These are phyloP conservation scores for Barbarea vulgaris DNA, from an alignment of 345 rosid genomes.

Conservation along the genomic window DNA sequence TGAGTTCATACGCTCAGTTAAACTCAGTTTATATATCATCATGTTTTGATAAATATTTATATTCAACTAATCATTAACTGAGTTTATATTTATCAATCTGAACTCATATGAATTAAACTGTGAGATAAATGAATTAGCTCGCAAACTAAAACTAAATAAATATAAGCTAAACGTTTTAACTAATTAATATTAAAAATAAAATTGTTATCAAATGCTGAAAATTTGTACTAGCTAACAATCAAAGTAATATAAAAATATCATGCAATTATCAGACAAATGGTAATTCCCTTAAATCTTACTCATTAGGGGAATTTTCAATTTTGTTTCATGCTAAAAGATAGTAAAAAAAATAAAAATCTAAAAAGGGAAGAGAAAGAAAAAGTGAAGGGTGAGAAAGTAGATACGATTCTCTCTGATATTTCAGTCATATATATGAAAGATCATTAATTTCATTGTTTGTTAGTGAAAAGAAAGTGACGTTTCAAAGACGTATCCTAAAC, in stretches of 20 bases:
- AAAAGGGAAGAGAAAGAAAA: constrained; percentile 30
- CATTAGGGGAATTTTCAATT: not conserved
- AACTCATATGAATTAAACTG: not conserved
- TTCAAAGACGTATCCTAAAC: constrained; percentile 41
- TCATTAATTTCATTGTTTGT: constrained; percentile 37
- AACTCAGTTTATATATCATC: too few relatives aligned
- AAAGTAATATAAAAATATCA: not conserved
- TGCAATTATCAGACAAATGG: not conserved
- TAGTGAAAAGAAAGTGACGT: constrained; percentile 40
- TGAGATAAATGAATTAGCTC: not conserved
- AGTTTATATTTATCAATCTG: not conserved
- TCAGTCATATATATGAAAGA: constrained; percentile 32
- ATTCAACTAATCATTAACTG: not conserved
- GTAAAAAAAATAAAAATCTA: not conserved
- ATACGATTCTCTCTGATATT: constrained; percentile 41
- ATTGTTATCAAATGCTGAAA: not conserved
- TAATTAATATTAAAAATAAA: not conserved
- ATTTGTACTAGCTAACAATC: not conserved
- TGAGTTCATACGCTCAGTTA: not conserved
- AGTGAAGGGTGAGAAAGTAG: constrained; percentile 33
- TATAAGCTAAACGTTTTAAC: not conserved
- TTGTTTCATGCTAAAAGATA: not conserved
- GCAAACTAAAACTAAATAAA: not conserved
- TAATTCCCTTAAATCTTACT: not conserved
- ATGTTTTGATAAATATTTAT: not conserved